Base-by-base conservation (phyloP, 2,329 filamentous ascomycete species). In the Monilinia polystroma region DNA sequence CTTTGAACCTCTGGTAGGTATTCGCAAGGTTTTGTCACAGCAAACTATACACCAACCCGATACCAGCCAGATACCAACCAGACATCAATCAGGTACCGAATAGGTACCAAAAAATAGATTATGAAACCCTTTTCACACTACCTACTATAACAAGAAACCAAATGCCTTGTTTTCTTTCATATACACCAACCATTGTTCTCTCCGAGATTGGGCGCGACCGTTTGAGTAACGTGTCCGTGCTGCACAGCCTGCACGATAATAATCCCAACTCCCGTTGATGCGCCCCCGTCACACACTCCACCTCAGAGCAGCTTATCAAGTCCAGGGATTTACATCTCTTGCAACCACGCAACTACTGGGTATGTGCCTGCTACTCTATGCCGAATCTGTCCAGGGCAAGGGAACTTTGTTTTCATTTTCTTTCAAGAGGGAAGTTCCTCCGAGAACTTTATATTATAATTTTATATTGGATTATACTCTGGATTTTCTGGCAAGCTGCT, bases 221-320 rank as follows among this genome's bases (percentile, higher is more conserved):
- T 64, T 63, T 29, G 35, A 57, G 53, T 47, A 59, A 65, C 63
- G 26, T 47, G 32, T 52, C 63, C 54, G 63, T 65, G 53, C 63
- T 38, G 63, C 38, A 38, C 60, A 35, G 58, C 43, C 53, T 26
- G 63, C 51, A 49, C 60, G 49, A 63, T 54, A 63, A 63, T 20
- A 18, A 47, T 45, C 49, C 60, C 35, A 65, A 52, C 43, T 47
- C 43, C 63, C 63, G 63, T 59, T 52, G 53, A 54, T 45, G 12
- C 56, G 32, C 32, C 23, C 32, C 45, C 43, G 59, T 57, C 52
- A 63, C 32, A 47, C 57, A 29, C 55, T 58, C 38, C 55, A 58
- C 55, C 41, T 45, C 32, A 18, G 12, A 45, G 41, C 41, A 45
- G 18, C 43, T 47, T 47, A 20, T 20, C 6, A 20, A 18, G 16